Evolutionary conservation across 352 stramenopile species (phyloP), one percentile per base, ranked within the genome.

Genomic region (Pythium dissimile): DNA sequence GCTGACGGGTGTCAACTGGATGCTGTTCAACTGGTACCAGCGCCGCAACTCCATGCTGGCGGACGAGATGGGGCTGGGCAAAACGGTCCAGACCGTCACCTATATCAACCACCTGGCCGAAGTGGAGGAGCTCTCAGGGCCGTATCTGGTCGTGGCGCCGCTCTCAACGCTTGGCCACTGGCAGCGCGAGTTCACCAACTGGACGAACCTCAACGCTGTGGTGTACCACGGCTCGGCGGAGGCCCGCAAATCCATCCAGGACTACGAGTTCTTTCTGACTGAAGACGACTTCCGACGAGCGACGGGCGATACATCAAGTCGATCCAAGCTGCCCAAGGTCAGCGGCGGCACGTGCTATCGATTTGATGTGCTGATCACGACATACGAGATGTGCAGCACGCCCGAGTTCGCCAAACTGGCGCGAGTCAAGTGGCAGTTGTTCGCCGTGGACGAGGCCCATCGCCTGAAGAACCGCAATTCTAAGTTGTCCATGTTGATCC

Each of bases 341-440:
- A 84, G 81, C 52, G 66, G 71, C 18, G 73, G 79, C 20, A 62
- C 58, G 34, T 86, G 85, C 54, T 89, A 94, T 58, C 84, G 96
- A 16, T 99, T 99, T 72, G 97, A 99, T 67, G 96, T 99, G 21
- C 73, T 99, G 12, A 97, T 99, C 31, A 99, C 98, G 18, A 99
- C 97, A 1, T 99, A 98, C 71, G 98, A 99, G 67, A 99, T 98
- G 71, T 89, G 98, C 8, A 88, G 80, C 21, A 93, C 97, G 32
- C 94, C 92, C 44, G 95, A 99, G 54, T 83, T 97, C n/a, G 77
- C 71, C 37, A 93, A 98, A 43, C 81, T 99, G 53, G 86, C 86
- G 46, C 84, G 96, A 48, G 80, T 94, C 18, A 62, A 89, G 43
- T 99, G 98, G 95, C 86, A 96, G 62, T 72, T 97, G 3, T 80